Evolutionary conservation across 306 rosid genomes (phyloP).

Genomic region (Hippophae rhamnoides): DNA sequence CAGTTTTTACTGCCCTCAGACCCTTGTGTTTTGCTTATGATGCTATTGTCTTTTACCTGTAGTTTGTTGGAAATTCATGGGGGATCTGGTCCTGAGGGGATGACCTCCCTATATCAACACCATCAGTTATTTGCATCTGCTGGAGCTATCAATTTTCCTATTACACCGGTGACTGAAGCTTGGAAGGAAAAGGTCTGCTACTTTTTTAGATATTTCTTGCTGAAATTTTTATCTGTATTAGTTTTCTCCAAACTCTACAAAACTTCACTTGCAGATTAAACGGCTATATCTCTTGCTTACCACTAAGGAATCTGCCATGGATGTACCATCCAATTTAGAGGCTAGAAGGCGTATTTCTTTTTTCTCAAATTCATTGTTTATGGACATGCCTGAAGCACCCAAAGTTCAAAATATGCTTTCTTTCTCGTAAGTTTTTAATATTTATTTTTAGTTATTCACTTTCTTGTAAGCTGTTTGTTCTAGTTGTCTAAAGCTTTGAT

Average conservation of each 20-base stretch:
- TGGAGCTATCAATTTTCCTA: slow-evolving; percentile 91
- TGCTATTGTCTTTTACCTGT: slow-evolving; percentile 17
- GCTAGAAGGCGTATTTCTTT: slow-evolving; percentile 91
- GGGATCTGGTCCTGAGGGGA: slow-evolving; percentile 64
- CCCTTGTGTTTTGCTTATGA: slow-evolving; percentile 13
- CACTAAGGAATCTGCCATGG: slow-evolving; percentile 98
- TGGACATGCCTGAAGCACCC: slow-evolving; percentile 94
- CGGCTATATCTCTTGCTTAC: slow-evolving; percentile 75
- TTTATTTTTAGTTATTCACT: no score
- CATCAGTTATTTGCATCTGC: slow-evolving; percentile 87
- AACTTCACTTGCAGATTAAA: slow-evolving; percentile 45
- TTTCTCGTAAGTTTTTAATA: slow-evolving; percentile 47
- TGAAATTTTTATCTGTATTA: background rate
- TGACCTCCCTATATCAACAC: slow-evolving; percentile 51
- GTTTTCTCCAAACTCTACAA: background rate
- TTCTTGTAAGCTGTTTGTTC: slow-evolving; percentile 22
- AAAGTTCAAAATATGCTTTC: slow-evolving; percentile 99
- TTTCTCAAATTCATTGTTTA: slow-evolving; percentile 89
- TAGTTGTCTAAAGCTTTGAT: background rate
- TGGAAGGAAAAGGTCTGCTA: slow-evolving; percentile 84
- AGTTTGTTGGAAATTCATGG: slow-evolving; percentile 69
- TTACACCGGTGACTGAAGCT: slow-evolving; percentile 54
- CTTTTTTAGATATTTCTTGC: background rate
- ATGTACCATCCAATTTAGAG: slow-evolving; percentile 93
- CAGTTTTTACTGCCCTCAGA: background rate